A percentile compares a stretch with the other conserved stretches of the same genome.
These are phyloP conservation scores for Candida insectorum DNA, from an alignment of 805 yeast genomes.

Conservation along the genomic window DNA sequence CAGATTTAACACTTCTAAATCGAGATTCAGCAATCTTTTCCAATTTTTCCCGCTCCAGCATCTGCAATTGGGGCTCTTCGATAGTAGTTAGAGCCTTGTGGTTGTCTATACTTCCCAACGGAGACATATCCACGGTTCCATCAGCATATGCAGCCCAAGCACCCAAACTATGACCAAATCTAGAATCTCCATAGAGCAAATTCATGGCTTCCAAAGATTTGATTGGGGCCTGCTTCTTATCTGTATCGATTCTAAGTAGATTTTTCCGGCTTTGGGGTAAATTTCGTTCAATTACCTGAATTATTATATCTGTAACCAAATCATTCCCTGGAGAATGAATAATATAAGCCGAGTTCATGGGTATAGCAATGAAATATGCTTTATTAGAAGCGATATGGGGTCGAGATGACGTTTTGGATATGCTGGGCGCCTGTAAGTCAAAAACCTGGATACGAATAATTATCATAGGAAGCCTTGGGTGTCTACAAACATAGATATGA, in stretches of 20 bases:
- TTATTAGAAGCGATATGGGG: conserved; percentile 51
- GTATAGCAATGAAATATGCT: conserved; percentile 66
- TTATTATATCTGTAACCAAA: conserved; percentile 47
- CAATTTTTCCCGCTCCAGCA: no score
- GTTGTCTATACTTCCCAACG: conserved; percentile 44
- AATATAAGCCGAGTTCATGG: conserved; percentile 61
- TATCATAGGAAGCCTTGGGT: conserved; percentile 58
- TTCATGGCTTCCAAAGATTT: conserved; percentile 54
- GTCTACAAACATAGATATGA: conserved; percentile 66
- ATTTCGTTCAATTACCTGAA: conserved; percentile 59
- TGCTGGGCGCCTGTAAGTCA: conserved; percentile 36
- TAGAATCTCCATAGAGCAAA: conserved; percentile 57
- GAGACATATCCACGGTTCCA: conserved; percentile 60
- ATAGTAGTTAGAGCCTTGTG: conserved; percentile 35
- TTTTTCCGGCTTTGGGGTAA: conserved; percentile 44
- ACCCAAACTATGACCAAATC: conserved; percentile 62
- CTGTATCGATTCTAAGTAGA: conserved; percentile 34
- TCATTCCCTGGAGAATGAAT: conserved; percentile 51
- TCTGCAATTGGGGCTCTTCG: conserved; percentile 1
- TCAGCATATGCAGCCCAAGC: conserved; percentile 75
- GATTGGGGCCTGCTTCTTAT: conserved; percentile 33
- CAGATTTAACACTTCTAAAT: conserved; percentile 65
- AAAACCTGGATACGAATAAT: conserved; percentile 67
- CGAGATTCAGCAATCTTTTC: conserved; percentile 48
- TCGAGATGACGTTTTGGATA: conserved; percentile 12